Evolutionary conservation across 768 basidiomycete genomes (phyloP).

Genomic region (Russula brevipes): DNA sequence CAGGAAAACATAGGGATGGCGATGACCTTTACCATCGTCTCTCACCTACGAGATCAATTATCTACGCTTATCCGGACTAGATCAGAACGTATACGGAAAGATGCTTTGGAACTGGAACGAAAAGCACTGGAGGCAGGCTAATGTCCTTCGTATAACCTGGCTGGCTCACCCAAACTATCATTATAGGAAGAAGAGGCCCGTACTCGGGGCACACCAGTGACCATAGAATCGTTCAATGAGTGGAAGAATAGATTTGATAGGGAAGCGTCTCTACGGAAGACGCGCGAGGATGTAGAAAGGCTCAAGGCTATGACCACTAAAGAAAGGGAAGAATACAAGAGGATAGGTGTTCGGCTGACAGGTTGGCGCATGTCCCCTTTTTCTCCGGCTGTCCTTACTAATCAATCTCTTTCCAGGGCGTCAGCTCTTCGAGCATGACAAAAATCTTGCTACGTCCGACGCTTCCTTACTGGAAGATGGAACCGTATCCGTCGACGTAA

Average conservation of each 20-base stretch:
- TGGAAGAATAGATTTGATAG: conserved; percentile 81
- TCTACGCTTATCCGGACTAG: conserved; percentile 57
- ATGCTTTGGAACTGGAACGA: conserved; percentile 70
- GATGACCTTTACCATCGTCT: conserved; percentile 94
- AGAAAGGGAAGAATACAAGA: conserved; percentile 82
- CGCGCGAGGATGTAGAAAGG: conserved; percentile 72
- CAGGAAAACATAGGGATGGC: conserved; percentile 91
- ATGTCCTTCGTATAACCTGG: background rate
- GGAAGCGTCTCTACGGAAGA: conserved; percentile 54
- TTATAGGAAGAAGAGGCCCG: conserved; percentile 78
- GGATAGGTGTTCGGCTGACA: conserved; percentile 51
- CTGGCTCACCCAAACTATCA: conserved; percentile 11
- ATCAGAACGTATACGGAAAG: conserved; percentile 48
- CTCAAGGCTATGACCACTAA: conserved; percentile 65
- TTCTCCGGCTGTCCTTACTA: conserved; percentile 6
- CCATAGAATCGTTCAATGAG: conserved; percentile 65
- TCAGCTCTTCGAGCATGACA: conserved; percentile 86
- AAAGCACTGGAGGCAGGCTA: conserved; percentile 63
- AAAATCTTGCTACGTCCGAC: conserved; percentile 64
- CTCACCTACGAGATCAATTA: conserved; percentile 76
- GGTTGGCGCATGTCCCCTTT: conserved; percentile 45
- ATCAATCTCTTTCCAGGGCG: conserved; percentile 52
- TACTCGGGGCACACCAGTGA: conserved; percentile 90
- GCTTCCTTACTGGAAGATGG: conserved; percentile 81
- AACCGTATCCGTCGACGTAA: conserved; percentile 79